phyloP scores from a whole-genome alignment of 2,329 filamentous ascomycete genomes.

The Fusarium proliferatum region DNA sequence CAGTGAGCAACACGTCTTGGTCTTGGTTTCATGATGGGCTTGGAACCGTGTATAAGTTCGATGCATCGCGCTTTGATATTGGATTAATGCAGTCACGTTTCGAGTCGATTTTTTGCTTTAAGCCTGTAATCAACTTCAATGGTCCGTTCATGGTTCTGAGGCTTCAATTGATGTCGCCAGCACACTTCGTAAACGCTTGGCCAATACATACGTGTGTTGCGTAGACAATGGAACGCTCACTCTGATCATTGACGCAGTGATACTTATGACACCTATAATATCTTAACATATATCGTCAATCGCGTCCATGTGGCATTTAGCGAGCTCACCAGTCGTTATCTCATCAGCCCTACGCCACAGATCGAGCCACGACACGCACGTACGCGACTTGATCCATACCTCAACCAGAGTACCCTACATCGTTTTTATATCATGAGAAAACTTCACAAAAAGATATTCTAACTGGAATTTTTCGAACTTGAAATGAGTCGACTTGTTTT shows the following conservation, averaged over 20 bases:
- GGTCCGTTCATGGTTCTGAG: not conserved
- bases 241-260: not conserved
- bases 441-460: accelerated
- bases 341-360: slow-evolving; percentile 1
- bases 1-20: not conserved
- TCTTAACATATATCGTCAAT: not conserved
- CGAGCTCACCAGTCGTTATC: not conserved
- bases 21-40: not conserved
- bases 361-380: not conserved
- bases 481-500: accelerated
- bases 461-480: accelerated
- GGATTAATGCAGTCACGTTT: not conserved
- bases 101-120: accelerated
- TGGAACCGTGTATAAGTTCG: not conserved
- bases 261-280: not conserved
- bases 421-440: not conserved
- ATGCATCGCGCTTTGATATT: not conserved
- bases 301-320: not conserved
- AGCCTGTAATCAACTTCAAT: not conserved
- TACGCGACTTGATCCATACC: not conserved
- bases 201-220: not conserved
- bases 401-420: slow-evolving; percentile 14
- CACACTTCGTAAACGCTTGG: not conserved
- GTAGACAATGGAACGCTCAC: not conserved
- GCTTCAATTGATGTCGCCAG: not conserved